Conservation (phyloP, 2,329 filamentous ascomycete species). For the Erysiphe neolycopersici region DNA sequence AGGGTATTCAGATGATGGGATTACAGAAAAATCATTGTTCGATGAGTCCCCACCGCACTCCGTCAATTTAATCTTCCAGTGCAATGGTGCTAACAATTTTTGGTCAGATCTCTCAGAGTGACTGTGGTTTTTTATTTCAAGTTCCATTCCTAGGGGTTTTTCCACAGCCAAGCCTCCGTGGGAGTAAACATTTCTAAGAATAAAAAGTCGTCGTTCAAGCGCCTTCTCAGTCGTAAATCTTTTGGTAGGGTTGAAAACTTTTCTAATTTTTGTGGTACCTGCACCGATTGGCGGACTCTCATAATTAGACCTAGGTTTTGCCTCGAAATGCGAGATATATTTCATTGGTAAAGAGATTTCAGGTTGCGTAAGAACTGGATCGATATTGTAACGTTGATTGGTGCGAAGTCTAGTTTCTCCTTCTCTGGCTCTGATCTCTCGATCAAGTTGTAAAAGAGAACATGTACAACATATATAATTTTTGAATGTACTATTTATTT, state of each 20-base stretch:
- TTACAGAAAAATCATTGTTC: background rate
- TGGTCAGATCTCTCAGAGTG: background rate
- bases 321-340: slow-evolving; percentile 4
- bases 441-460: slow-evolving; percentile 18
- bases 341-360: slow-evolving; percentile 4
- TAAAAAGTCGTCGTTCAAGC: background rate
- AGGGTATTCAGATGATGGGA: background rate
- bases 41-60: background rate
- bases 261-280: background rate
- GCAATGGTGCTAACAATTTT: background rate
- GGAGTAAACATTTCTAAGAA: background rate
- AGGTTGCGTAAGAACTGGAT: slow-evolving; percentile 2
- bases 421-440: slow-evolving; percentile 18
- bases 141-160: background rate
- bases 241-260: background rate
- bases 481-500: background rate
- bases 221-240: background rate
- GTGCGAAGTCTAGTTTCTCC: slow-evolving; percentile 7
- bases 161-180: background rate
- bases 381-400: slow-evolving; percentile 1
- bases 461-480: slow-evolving; percentile 16
- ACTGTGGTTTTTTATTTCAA: background rate
- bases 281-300: background rate
- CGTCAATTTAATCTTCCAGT: background rate
- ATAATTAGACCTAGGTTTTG: background rate